Conservation (phyloP, 352 stramenopile species). For the Globisporangium recalcitrans region DNA sequence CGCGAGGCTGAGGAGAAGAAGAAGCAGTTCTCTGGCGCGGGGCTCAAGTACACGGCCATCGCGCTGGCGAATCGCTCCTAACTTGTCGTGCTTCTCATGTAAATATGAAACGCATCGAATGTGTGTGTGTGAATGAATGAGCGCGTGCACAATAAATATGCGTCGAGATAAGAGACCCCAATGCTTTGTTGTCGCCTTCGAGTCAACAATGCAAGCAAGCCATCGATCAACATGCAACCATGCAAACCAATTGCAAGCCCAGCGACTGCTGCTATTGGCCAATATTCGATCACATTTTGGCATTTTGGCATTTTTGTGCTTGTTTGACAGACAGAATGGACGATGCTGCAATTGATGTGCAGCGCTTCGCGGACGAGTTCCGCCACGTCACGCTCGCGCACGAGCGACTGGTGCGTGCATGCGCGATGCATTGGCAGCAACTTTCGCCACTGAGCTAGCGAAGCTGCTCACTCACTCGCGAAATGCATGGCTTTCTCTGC, state of each 20-base stretch:
- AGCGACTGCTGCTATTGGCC: slow-evolving; percentile 6
- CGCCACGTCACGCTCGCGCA: slow-evolving; percentile 24
- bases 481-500: not conserved
- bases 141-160: not conserved
- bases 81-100: not conserved
- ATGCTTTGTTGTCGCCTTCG: too few relatives aligned
- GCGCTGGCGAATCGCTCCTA: slow-evolving; percentile 63
- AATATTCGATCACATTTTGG: not conserved
- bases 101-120: not conserved
- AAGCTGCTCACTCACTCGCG: not conserved
- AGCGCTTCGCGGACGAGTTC: slow-evolving; percentile 15
- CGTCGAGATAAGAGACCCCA: not conserved
- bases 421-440: not conserved
- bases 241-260: not conserved
- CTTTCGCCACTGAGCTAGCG: not conserved
- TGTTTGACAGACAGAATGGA: not conserved
- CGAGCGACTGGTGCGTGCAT: slow-evolving; percentile 34
- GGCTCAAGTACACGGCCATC: slow-evolving; percentile 82
- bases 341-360: not conserved
- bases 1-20: slow-evolving; percentile 72
- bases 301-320: not conserved
- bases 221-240: too few relatives aligned
- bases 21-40: slow-evolving; percentile 60
- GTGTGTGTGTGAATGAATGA: not conserved
- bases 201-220: too few relatives aligned